Base-by-base conservation (phyloP, 768 basidiomycete species). In the Naganishia friedmannii region DNA sequence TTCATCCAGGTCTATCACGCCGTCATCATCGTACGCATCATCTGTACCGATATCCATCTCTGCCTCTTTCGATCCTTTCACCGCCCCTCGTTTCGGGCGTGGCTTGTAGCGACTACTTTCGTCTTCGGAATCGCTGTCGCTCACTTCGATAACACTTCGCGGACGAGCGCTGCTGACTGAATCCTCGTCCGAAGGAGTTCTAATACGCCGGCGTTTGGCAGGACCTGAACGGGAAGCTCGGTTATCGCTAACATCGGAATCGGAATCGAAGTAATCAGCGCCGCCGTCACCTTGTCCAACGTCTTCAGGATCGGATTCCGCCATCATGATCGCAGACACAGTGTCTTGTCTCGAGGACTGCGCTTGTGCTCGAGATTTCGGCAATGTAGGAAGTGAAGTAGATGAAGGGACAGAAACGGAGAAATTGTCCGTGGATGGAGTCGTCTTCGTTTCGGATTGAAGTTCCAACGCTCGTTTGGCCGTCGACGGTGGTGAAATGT, bases 51-150 rank as follows among this genome's bases (percentile, higher is more conserved):
- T 2, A 19, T 39, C 68, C 68, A 69, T 69, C 37, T 60, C 68
- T 12, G 57, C 68, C 57, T 69, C 68, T 21, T 69, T 69, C n/a
- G 68, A 69, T 19, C 68, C 68, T n/a, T 32, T 42, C 12, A 58
- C 29, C 8, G 56, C 56, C 8, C 67, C 53, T 60, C 56, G 3
- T 53, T 63, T 63, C 39, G 65, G 46, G 6, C 31, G 65, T 21
- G 28, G 31, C 26, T 45, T 42, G 23, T 54, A 54, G 10, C 53
- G 67, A 45, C n/a, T 32, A 39, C 37, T 57, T 45, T 68, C 45
- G 8, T 53, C 65, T 34, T 53, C 65, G n/a, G 65, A 66, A n/a
- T 32, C 29, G 6, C 21, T 21, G 13, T 68, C 67, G 39, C 26
- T 34, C 15, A 54, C 45, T 29, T 68, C 53, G 37, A 46, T 57